Evolutionary conservation across 495 filamentous ascomycete species (phyloP).

Genomic region (Hypoxylon perforatum): DNA sequence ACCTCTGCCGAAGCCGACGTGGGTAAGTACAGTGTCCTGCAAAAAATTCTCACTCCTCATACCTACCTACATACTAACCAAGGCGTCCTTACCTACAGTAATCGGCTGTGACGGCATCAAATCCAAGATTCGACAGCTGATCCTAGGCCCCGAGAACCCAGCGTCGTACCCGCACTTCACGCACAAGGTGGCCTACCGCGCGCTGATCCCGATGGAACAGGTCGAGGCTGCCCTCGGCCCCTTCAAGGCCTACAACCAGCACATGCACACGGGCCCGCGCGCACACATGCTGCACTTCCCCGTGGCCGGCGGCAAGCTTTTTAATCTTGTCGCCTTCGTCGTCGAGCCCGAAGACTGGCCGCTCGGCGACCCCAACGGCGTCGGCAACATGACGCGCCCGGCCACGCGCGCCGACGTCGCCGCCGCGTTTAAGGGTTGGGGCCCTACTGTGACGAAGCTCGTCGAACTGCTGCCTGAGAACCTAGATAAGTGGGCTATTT

Average conservation of each 20-base stretch:
- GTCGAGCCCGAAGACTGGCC: conserved; percentile 52
- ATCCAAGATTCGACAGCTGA: conserved; percentile 55
- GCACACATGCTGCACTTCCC: conserved; percentile 62
- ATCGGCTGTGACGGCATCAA: conserved; percentile 69
- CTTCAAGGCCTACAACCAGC: conserved; percentile 52
- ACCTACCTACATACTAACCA: conserved; percentile 9
- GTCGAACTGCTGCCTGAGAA: conserved; percentile 47
- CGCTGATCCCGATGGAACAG: conserved; percentile 58
- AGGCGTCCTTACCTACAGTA: conserved; percentile 34
- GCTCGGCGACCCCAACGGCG: conserved; percentile 6
- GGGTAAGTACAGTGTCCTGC: conserved; percentile 41
- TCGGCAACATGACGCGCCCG: conserved; percentile 32
- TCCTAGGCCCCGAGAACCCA: conserved; percentile 51
- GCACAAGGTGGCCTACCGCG: conserved; percentile 60
- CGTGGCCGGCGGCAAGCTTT: conserved; percentile 29
- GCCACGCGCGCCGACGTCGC: conserved; percentile 44
- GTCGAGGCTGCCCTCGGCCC: conserved; percentile 54
- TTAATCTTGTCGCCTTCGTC: conserved; percentile 64
- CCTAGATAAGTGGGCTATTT: conserved; percentile 58
- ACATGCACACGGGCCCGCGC: conserved; percentile 57
- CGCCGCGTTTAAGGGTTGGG: conserved; percentile 32
- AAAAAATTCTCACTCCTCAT: not conserved
- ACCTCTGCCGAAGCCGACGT: conserved; percentile 56
- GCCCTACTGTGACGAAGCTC: conserved; percentile 48
- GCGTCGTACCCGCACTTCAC: conserved; percentile 55